phyloP scores from a whole-genome alignment of 73 alveolate species.

The Tetrahymena malaccensis region DNA sequence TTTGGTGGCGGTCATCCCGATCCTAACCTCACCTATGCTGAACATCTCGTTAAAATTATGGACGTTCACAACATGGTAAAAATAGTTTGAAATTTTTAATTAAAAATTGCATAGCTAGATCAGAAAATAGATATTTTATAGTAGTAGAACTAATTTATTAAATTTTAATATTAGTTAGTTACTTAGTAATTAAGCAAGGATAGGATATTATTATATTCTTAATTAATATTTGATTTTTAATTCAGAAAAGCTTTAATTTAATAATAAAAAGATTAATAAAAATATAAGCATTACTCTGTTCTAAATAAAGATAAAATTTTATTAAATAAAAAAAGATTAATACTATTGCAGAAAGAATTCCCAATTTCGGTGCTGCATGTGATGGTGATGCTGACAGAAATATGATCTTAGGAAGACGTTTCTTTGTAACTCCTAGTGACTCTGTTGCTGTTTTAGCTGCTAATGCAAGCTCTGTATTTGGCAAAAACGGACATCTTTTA shows the following conservation, averaged over 20 bases:
- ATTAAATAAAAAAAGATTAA: background rate
- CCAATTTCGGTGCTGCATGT: constrained; percentile 96
- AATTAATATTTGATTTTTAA: background rate
- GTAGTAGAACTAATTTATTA: background rate
- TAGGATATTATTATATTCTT: too few species aligned
- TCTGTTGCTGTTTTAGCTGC: constrained; percentile 94
- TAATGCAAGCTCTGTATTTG: constrained; percentile 73
- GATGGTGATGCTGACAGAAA: constrained; percentile 99
- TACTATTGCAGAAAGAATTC: constrained; percentile 15
- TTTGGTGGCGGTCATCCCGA: constrained; percentile 98
- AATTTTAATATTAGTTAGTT: background rate
- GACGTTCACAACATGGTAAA: constrained; percentile 57
- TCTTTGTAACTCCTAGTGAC: constrained; percentile 98
- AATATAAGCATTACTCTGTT: constrained; percentile 1
- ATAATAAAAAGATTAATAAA: too few species aligned
- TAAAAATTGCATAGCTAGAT: background rate
- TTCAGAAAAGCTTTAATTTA: too few species aligned
- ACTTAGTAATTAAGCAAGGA: background rate
- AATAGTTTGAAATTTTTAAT: background rate
- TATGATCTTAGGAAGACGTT: constrained; percentile 95
- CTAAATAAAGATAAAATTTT: constrained; percentile 28
- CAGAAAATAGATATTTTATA: background rate
- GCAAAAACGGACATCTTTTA: constrained; percentile 63
- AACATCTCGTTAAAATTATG: constrained; percentile 79
- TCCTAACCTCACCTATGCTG: constrained; percentile 96